Evolutionary conservation across 2,329 filamentous ascomycete genomes (phyloP).

Genomic region (Penicillium sumatraense): DNA sequence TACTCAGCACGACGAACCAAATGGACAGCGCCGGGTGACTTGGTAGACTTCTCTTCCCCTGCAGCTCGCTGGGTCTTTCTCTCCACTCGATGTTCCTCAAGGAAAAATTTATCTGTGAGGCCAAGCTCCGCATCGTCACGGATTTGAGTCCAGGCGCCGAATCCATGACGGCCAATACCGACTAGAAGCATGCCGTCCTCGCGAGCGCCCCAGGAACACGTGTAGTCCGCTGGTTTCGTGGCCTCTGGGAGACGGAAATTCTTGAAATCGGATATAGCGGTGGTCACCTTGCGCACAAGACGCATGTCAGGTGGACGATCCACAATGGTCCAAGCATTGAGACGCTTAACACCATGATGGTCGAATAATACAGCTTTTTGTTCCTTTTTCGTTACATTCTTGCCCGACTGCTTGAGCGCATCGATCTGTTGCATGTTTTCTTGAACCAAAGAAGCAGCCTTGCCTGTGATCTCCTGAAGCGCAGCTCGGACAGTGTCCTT

Average conservation of each 20-base stretch:
- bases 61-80: conserved; percentile 88
- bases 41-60: conserved; percentile 60
- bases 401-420: conserved; percentile 72
- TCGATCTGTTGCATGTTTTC: conserved; percentile 70
- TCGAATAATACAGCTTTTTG: conserved; percentile 96
- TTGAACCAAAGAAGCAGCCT: conserved; percentile 69
- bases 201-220: conserved; percentile 85
- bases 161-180: conserved; percentile 90
- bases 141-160: conserved; percentile 93
- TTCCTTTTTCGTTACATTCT: conserved; percentile 91
- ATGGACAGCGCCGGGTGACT: conserved; percentile 96
- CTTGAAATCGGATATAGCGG: conserved; percentile 67
- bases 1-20: conserved; percentile 95
- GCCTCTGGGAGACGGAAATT: conserved; percentile 89
- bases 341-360: conserved; percentile 87
- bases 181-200: conserved; percentile 98
- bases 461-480: conserved; percentile 77
- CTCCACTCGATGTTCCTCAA: conserved; percentile 97
- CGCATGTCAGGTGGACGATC: conserved; percentile 89
- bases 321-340: conserved; percentile 93
- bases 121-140: conserved; percentile 87
- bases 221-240: conserved; percentile 89
- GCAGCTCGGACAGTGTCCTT: conserved; percentile 76
- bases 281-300: conserved; percentile 76
- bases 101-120: conserved; percentile 87